Evolutionary conservation across 768 basidiomycete species (phyloP), one percentile per base, ranked within the genome.

Genomic region (Mycena vitilis): DNA sequence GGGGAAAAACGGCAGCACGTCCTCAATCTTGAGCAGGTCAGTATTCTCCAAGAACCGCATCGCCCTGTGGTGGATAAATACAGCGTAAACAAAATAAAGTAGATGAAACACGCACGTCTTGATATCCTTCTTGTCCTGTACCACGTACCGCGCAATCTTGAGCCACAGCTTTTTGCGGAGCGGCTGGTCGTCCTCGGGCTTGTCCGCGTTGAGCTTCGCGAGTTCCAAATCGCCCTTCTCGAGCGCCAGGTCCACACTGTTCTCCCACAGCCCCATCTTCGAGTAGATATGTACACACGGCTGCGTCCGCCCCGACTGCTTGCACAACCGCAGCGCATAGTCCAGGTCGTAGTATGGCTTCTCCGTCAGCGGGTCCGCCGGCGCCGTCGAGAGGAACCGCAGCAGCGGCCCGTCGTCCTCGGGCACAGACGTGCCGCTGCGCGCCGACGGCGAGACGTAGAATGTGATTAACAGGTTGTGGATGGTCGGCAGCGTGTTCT

Each of bases 1-100:
- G 2, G 98, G 97, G 89, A 99, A 99, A 90, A 99, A 99, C 7
- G 98, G 98, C 20, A 99, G 82, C 69, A 99, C 98, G 76, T 99
- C 98, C 77, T 99, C 98, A 71, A 99, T 97, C 81, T 98, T 98
- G 76, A 99, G 88, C 42, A 99, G 81, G 73, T 95, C 91, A 0
- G 98, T 97, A 70, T 95, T 91, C 77, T 99, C 96, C 73, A 99
- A 84, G 83, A 99, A 98, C 23, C 88, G 89, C 95, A 99, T 99
- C 22, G 98, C 98, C 60, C 97, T 99, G 77, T 34, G 5, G 30
- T 30, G 30, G 30, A 30, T 30, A 30, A 30, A 30, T 30, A 3
- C 30, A 30, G 5, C 5, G 5, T 5, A 30, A 30, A 5, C 30
- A 30, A 30, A 30, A 30, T 30, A 59, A 20, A 48, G 56, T 10